Evolutionary conservation across 2,329 filamentous ascomycete genomes (phyloP), one percentile per base, ranked within the genome.

Genomic region (Nemania abortiva): DNA sequence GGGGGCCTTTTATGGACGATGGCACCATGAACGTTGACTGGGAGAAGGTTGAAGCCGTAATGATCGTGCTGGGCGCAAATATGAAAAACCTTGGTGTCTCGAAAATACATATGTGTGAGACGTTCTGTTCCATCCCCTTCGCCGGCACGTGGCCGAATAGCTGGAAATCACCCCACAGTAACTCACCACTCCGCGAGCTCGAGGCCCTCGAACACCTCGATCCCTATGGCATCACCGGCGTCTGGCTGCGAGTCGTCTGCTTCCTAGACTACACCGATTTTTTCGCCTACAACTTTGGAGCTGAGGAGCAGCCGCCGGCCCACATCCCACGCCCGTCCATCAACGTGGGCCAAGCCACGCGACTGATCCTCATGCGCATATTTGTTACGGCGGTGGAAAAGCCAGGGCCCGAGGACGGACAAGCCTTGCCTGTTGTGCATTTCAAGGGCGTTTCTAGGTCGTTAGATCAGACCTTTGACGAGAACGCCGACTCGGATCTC

Each of bases 31-130:
- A 80, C 5, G 90, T 93, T 0, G 92, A 95, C 79, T 95, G 92
- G 92, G 91, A 95, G 79, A 93, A 92, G 81, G 81, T 94, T 11
- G 92, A 95, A 79, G 89, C 91, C 9, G 87, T 94, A 63, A 88
- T 94, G 84, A 82, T 94, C 3, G 88, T 91, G 1, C 79, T 95
- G 3, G 87, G 86, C 3, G 84, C 87, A 75, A 94, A 93, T 76
- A 83, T 92, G 60, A 79, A 82, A 47, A 76, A 79, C 10, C 86
- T 87, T 72, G 80, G 82, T 13, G 77, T 85, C 10, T 79, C 83
- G 42, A 75, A 75, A 7, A 82, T 82, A 20, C 81, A 82, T 1
- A 79, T 86, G 2, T 86, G 89, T 66, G 80, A 79, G 13, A 80
- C 84, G 29, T 80, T 87, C n/a, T 90, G 88, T 86, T 81, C 84